These are phyloP conservation scores for Suhomyces xylopsoci DNA, from an alignment of 805 yeast genomes.

Conservation along the genomic window DNA sequence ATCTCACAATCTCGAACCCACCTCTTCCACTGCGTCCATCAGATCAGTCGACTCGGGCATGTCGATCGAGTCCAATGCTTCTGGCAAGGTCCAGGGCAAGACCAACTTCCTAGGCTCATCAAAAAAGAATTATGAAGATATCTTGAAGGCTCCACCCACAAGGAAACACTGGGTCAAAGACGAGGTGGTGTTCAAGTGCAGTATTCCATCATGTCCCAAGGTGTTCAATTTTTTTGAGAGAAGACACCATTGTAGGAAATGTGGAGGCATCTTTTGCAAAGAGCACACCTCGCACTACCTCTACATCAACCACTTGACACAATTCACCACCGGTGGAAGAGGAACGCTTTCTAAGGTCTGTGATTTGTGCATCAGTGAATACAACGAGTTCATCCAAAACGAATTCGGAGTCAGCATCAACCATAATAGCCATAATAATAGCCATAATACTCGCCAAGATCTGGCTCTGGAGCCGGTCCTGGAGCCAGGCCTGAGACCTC, in stretches of 20 bases:
- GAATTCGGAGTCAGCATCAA: constrained; percentile 34
- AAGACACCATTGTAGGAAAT: constrained; percentile 79
- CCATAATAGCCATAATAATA: background rate
- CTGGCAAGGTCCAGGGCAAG: constrained; percentile 11
- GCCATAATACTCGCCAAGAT: background rate
- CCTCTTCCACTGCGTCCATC: constrained; percentile 21
- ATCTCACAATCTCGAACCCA: constrained; percentile 3
- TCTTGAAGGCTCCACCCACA: constrained; percentile 45
- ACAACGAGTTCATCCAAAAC: constrained; percentile 46
- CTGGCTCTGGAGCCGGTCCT: background rate
- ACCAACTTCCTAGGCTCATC: constrained; percentile 22
- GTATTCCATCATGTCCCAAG: constrained; percentile 52
- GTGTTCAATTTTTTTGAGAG: constrained; percentile 75
- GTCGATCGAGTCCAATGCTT: constrained; percentile 24
- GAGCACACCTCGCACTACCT: constrained; percentile 59
- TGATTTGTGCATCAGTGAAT: constrained; percentile 60
- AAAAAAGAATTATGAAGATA: constrained; percentile 24
- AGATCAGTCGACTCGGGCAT: constrained; percentile 31
- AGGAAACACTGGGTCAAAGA: constrained; percentile 76
- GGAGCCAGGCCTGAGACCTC: background rate
- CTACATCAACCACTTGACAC: constrained; percentile 56
- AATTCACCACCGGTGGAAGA: constrained; percentile 62
- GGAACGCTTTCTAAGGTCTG: constrained; percentile 72
- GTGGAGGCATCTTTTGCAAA: constrained; percentile 78
- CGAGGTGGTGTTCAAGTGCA: constrained; percentile 57